A percentile compares a stretch with the other conserved stretches of the same genome.
phyloP scores from a whole-genome alignment of 2,329 filamentous ascomycete species.

The Diplocarpon mali region DNA sequence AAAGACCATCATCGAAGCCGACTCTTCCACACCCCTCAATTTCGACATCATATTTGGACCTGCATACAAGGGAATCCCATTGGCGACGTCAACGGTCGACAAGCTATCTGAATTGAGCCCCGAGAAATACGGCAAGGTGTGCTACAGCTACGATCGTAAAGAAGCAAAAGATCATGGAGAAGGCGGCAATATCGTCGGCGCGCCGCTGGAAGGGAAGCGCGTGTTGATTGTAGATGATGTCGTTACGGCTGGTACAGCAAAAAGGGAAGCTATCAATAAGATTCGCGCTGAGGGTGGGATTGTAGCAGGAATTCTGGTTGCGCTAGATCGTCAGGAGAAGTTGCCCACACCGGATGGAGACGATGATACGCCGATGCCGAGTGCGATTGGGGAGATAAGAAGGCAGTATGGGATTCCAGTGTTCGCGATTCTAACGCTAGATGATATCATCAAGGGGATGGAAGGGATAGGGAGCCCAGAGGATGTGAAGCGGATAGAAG shows the following conservation, averaged over 20 bases:
- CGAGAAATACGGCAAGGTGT: conserved; percentile 53
- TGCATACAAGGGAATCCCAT: conserved; percentile 86
- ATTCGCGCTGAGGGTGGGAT: conserved; percentile 77
- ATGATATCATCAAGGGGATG: conserved; percentile 68
- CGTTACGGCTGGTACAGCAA: conserved; percentile 88
- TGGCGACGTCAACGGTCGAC: conserved; percentile 67
- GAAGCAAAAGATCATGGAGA: conserved; percentile 95
- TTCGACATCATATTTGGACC: conserved; percentile 67
- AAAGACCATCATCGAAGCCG: conserved; percentile 41
- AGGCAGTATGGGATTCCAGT: conserved; percentile 78
- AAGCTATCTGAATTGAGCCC: conserved; percentile 63
- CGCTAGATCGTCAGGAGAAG: conserved; percentile 80
- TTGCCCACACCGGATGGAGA: conserved; percentile 47
- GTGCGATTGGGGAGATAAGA: conserved; percentile 76
- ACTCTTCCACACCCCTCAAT: conserved; percentile 18
- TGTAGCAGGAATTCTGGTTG: conserved; percentile 79
- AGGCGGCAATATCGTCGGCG: conserved; percentile 85
- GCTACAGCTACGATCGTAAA: conserved; percentile 91
- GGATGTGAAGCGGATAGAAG: conserved; percentile 57
- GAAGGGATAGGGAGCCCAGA: conserved; percentile 49
- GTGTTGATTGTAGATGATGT: conserved; percentile 87
- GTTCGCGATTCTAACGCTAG: conserved; percentile 69
- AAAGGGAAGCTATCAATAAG: conserved; percentile 83
- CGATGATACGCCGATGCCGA: conserved; percentile 51
- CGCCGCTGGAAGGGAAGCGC: conserved; percentile 70